Conservation (phyloP, 2,329 filamentous ascomycete genomes). For the Tolypocladium guangdongense region DNA sequence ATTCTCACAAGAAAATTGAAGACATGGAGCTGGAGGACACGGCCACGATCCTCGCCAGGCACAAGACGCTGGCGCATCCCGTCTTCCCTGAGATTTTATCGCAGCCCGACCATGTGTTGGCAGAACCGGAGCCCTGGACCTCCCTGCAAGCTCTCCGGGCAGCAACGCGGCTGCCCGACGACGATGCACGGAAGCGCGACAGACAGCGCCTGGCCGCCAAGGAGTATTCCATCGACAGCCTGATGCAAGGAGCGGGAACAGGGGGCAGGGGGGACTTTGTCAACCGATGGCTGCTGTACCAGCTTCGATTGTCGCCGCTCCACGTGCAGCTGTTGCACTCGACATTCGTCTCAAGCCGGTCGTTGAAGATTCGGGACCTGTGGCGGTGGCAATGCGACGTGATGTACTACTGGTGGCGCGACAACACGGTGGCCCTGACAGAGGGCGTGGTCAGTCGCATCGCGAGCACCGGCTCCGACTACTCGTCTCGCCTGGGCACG, state of each 20-base stretch:
- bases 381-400: slow-evolving; percentile 27
- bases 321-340: slow-evolving; percentile 32
- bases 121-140: slow-evolving; percentile 24
- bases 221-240: slow-evolving; percentile 35
- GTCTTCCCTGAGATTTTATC: slow-evolving; percentile 36
- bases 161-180: slow-evolving; percentile 24
- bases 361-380: slow-evolving; percentile 21
- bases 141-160: slow-evolving; percentile 28
- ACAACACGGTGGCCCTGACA: slow-evolving; percentile 9
- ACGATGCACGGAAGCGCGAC: slow-evolving; percentile 20
- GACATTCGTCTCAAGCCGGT: slow-evolving; percentile 15
- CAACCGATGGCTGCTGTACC: slow-evolving; percentile 40
- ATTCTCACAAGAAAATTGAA: slow-evolving; percentile 24
- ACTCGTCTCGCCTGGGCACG: slow-evolving; percentile 14
- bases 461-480: slow-evolving; percentile 13
- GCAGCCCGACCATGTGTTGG: slow-evolving; percentile 34
- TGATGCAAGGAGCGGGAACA: slow-evolving; percentile 24
- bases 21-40: slow-evolving; percentile 29
- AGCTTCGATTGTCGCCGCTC: slow-evolving; percentile 34
- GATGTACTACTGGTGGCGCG: slow-evolving; percentile 26
- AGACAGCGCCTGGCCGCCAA: slow-evolving; percentile 32
- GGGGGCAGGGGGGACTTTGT: slow-evolving; percentile 34
- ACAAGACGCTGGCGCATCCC: slow-evolving; percentile 23
- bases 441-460: slow-evolving; percentile 7
- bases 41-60: slow-evolving; percentile 10